phyloP scores from a whole-genome alignment of 2,329 filamentous ascomycete species.

The Paracoccidioides brasiliensis region DNA sequence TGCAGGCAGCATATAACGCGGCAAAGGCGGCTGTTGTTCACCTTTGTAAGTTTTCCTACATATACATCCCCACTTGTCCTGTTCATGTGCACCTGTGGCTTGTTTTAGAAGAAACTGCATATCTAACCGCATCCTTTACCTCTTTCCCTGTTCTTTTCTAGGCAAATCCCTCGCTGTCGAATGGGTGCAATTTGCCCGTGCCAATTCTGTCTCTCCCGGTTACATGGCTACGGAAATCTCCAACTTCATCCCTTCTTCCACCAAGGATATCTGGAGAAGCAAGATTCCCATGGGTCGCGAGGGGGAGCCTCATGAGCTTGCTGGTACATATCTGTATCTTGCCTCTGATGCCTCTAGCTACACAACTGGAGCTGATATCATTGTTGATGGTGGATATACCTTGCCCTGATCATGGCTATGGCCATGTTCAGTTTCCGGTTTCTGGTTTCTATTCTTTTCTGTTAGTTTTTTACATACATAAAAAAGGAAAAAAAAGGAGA shows the following conservation, averaged over 20 bases:
- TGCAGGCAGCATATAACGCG: constrained; percentile 61
- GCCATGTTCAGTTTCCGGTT: neutral
- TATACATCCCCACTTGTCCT: constrained; percentile 37
- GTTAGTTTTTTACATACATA: neutral
- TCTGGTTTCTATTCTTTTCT: neutral
- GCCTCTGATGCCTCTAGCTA: constrained; percentile 73
- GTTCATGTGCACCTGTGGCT: neutral
- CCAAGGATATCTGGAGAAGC: constrained; percentile 59
- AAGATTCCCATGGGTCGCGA: constrained; percentile 73
- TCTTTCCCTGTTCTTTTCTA: constrained; percentile 36
- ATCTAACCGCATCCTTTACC: constrained; percentile 17
- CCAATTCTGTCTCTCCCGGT: constrained; percentile 60
- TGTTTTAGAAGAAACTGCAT: neutral
- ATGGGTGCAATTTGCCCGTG: constrained; percentile 62
- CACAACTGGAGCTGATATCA: constrained; percentile 60
- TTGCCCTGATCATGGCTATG: constrained; percentile 26
- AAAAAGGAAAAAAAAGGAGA: no score
- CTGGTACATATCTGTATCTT: constrained; percentile 70
- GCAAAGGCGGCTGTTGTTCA: constrained; percentile 51
- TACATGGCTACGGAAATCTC: constrained; percentile 66
- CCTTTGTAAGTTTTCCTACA: constrained; percentile 25
- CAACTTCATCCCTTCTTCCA: constrained; percentile 50
- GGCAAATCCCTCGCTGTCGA: constrained; percentile 61
- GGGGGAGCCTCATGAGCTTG: constrained; percentile 60
- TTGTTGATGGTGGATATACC: constrained; percentile 64